These are phyloP conservation scores for Xylaria castorea DNA, from an alignment of 495 filamentous ascomycete species.

Conservation along the genomic window DNA sequence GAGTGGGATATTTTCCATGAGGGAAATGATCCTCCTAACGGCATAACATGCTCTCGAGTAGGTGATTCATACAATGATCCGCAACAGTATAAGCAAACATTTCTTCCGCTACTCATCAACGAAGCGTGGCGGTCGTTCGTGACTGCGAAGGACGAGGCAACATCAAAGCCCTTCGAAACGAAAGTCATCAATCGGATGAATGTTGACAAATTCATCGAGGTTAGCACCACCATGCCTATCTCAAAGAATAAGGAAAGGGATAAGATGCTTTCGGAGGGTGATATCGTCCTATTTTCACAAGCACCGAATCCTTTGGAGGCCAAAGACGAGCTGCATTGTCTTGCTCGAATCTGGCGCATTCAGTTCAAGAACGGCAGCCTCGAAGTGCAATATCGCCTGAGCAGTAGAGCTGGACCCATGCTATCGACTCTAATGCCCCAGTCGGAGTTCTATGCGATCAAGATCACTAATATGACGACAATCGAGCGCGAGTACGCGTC, in stretches of 20 bases:
- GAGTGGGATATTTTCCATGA: conserved; percentile 92
- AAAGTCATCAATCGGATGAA: conserved; percentile 84
- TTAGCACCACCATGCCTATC: conserved; percentile 79
- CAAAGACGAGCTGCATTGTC: conserved; percentile 72
- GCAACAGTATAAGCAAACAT: conserved; percentile 81
- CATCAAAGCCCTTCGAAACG: conserved; percentile 78
- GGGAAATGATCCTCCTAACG: conserved; percentile 81
- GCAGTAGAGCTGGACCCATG: conserved; percentile 45
- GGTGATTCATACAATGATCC: conserved; percentile 77
- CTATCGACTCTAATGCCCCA: conserved; percentile 54
- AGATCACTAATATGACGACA: conserved; percentile 85
- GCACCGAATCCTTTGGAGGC: conserved; percentile 68
- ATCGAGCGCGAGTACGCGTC: conserved; percentile 96
- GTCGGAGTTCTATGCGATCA: conserved; percentile 72
- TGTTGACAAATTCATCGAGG: conserved; percentile 91
- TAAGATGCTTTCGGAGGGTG: conserved; percentile 76
- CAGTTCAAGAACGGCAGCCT: conserved; percentile 77
- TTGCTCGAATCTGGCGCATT: conserved; percentile 81
- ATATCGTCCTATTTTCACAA: conserved; percentile 84
- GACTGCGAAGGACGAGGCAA: conserved; percentile 84
- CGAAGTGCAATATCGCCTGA: conserved; percentile 86
- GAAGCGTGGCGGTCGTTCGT: conserved; percentile 97
- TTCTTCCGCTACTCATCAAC: conserved; percentile 87
- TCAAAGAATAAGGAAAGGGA: conserved; percentile 75
- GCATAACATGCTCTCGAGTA: conserved; percentile 74